These are phyloP conservation scores for Aphanocladium album DNA, from an alignment of 2,329 filamentous ascomycete genomes.

Conservation along the genomic window DNA sequence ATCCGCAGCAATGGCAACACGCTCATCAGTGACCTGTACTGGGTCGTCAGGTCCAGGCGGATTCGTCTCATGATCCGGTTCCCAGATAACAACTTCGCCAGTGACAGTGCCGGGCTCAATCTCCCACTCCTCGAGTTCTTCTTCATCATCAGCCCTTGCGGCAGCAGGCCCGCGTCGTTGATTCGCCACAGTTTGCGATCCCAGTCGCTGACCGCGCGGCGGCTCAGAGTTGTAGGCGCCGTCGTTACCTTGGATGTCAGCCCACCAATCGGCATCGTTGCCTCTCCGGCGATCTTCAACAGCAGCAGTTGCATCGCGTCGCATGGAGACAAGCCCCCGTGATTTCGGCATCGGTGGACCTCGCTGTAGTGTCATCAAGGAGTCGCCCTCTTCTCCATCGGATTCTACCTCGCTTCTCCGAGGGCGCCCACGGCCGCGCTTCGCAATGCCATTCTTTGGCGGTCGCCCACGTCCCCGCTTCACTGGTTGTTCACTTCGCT, in stretches of 20 bases:
- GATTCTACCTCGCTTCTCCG: constrained; percentile 4
- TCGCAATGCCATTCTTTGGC: constrained; percentile 10
- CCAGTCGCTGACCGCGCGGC: neutral
- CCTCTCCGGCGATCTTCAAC: constrained; percentile 44
- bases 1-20: constrained; percentile 51
- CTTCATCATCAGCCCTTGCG: constrained; percentile 44
- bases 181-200: constrained; percentile 12
- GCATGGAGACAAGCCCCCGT: constrained; percentile 42
- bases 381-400: constrained; percentile 33
- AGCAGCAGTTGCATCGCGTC: constrained; percentile 41
- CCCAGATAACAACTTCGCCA: constrained; percentile 61
- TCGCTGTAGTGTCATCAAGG: constrained; percentile 36
- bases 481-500: neutral
- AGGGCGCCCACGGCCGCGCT: constrained; percentile 7
- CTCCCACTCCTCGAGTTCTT: constrained; percentile 66
- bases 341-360: constrained; percentile 44
- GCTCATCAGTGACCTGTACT: constrained; percentile 48
- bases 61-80: constrained; percentile 49
- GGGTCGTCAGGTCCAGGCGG: constrained; percentile 52
- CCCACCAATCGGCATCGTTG: constrained; percentile 3
- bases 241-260: neutral
- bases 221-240: neutral
- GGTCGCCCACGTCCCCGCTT: constrained; percentile 12
- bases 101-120: constrained; percentile 56
- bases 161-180: constrained; percentile 27